Base-by-base conservation (phyloP, 176 grass and related monocot species). In the Eremochloa ophiuroides region DNA sequence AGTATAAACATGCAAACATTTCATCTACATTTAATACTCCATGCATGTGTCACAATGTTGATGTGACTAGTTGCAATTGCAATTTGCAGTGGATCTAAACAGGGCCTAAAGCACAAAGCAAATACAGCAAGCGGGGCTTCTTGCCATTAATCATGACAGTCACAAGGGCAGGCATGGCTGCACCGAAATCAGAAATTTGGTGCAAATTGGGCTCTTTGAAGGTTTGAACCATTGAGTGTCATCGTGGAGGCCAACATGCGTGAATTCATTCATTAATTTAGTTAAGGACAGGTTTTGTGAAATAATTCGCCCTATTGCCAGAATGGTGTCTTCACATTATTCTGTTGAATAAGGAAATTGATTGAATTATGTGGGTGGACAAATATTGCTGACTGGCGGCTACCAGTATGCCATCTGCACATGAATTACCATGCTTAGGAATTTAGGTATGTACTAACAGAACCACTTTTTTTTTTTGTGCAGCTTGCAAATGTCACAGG, bases 221-320 rank as follows among this genome's bases (percentile, higher is more conserved):
- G 71, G 62, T 62, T 83, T 44, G 56, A 56, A 33, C 65, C 82
- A 39, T 70, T 43, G 38, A 78, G 80, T 81, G 30, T 62, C 44
- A 72, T 37, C 56, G 46, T 74, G 61, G 67, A 61, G 75, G 69
- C 22, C 56, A 39, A 67, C 41, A 58, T 61, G 67, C 43, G 38
- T 44, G 86, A 63, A 76, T 86, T 89, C 79, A 73, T 82, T 75
- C 66, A 89, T 66, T 66, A 38, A 82, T 81, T 76, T 76, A 82
- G 56, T 66, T 72, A 68, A 85, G 73, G 71, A 78, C 77, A 72
- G 83, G 47, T 77, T 83, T 75, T 89, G 82, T 70, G 87, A 51
- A 56, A 66, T 66, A 40, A n/a, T n/a, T n/a, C 38, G 65, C 65
- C 80, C 44, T 85, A 78, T 71, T 63, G 23, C 74, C 59, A 53